Percentiles rank a stretch among this genome's conserved stretches.
Conservation (phyloP, 2,329 filamentous ascomycete genomes). For the Diaporthe destruens region DNA sequence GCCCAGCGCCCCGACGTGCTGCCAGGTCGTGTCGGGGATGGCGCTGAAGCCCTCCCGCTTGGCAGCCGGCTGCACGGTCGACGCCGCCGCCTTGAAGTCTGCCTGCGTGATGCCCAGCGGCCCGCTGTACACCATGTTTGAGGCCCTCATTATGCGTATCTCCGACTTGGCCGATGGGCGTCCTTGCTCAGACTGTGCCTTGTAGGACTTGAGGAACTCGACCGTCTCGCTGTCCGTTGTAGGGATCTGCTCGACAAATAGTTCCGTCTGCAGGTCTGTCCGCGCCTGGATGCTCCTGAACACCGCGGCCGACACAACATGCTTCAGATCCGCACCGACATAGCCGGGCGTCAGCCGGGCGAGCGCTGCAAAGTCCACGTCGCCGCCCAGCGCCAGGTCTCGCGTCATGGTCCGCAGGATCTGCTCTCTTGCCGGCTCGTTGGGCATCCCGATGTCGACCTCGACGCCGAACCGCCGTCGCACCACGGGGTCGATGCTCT, state of each 20-base stretch:
- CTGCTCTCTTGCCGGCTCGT: constrained; percentile 79
- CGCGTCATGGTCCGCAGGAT: constrained; percentile 82
- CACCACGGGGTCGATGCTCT: constrained; percentile 84
- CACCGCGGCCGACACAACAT: constrained; percentile 63
- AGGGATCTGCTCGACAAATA: constrained; percentile 33
- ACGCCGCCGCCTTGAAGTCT: constrained; percentile 81
- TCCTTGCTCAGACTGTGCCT: constrained; percentile 1
- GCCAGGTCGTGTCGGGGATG: constrained; percentile 93
- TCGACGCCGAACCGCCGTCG: constrained; percentile 83
- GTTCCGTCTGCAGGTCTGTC: constrained; percentile 32
- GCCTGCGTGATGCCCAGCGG: constrained; percentile 57
- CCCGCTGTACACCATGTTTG: constrained; percentile 42
- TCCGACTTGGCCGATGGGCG: constrained; percentile 32
- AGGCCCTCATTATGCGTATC: constrained; percentile 42
- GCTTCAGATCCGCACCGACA: constrained; percentile 89
- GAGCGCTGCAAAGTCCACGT: constrained; percentile 80
- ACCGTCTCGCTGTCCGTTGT: neutral
- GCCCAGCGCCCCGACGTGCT: constrained; percentile 87
- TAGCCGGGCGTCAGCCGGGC: constrained; percentile 92
- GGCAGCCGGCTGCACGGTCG: constrained; percentile 81
- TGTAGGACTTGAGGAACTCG: constrained; percentile 5
- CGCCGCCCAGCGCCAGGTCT: constrained; percentile 71
- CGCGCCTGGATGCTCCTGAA: constrained; percentile 49
- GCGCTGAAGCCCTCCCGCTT: constrained; percentile 96
- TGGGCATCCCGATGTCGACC: constrained; percentile 90